A percentile compares a stretch with the other conserved stretches of the same genome.
These are phyloP conservation scores for Ophiobolus disseminans DNA, from an alignment of 2,329 filamentous ascomycete species.

Conservation along the genomic window DNA sequence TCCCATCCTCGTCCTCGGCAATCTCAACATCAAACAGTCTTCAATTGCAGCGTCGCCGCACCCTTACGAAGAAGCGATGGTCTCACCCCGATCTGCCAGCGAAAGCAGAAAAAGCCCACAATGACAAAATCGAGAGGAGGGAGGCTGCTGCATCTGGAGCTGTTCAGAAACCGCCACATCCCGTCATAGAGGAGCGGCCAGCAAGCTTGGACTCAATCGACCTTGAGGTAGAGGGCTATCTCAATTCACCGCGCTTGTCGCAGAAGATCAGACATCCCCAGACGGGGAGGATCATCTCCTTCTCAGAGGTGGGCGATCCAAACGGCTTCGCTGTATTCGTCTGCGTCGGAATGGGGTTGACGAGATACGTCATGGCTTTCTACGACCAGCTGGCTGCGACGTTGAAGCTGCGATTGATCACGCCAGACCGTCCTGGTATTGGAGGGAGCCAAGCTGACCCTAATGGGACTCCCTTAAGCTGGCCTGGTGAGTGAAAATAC, in stretches of 20 bases:
- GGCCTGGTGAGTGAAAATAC: conserved; percentile 74
- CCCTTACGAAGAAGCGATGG: conserved; percentile 48
- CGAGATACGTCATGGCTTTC: conserved; percentile 93
- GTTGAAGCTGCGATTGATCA: conserved; percentile 87
- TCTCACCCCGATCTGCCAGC: conserved; percentile 51
- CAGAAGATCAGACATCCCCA: conserved; percentile 87
- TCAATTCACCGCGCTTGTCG: conserved; percentile 81
- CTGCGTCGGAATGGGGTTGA: conserved; percentile 97
- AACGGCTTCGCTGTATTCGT: conserved; percentile 92
- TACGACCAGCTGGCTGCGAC: conserved; percentile 95
- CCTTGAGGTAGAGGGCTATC: conserved; percentile 82
- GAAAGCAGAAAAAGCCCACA: conserved; percentile 47
- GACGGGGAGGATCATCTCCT: conserved; percentile 87
- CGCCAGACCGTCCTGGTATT: conserved; percentile 90
- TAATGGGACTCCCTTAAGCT: conserved; percentile 86
- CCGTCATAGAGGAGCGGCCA: conserved; percentile 73
- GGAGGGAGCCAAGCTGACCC: conserved; percentile 88
- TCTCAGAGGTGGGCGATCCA: conserved; percentile 94
- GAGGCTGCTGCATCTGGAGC: conserved; percentile 29
- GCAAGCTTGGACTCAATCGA: conserved; percentile 86
- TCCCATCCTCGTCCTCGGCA: no score
- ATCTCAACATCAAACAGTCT: conserved; percentile 36
- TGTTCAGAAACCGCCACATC: conserved; percentile 48
- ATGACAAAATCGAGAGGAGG: conserved; percentile 35
- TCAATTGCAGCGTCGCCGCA: conserved; percentile 40